Evolutionary conservation across 2,329 filamentous ascomycete species (phyloP).

Genomic region (Xylaria sp.): DNA sequence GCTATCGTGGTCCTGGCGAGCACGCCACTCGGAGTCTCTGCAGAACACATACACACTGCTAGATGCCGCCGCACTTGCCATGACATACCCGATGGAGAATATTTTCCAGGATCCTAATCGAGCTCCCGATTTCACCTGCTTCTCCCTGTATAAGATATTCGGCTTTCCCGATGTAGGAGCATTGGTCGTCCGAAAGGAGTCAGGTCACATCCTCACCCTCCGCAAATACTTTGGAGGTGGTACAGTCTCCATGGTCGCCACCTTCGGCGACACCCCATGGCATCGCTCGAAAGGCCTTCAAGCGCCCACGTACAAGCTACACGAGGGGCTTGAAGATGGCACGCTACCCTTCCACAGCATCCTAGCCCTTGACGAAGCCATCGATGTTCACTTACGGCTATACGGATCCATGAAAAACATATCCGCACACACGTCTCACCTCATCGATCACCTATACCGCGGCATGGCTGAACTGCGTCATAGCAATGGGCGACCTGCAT

Average conservation of each 20-base stretch:
- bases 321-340: constrained; percentile 74
- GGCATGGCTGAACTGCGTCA: constrained; percentile 62
- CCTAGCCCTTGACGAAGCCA: constrained; percentile 69
- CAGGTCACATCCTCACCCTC: constrained; percentile 64
- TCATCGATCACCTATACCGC: constrained; percentile 62
- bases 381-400: constrained; percentile 65
- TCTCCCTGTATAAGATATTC: constrained; percentile 75
- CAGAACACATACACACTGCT: constrained; percentile 64
- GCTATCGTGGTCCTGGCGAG: constrained; percentile 62
- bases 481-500: constrained; percentile 62
- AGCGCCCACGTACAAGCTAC: constrained; percentile 57
- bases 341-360: constrained; percentile 74
- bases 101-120: constrained; percentile 61
- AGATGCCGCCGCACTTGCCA: constrained; percentile 73
- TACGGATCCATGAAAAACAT: constrained; percentile 69
- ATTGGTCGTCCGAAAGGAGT: constrained; percentile 66
- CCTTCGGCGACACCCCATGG: constrained; percentile 61
- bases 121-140: constrained; percentile 69
- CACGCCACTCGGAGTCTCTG: constrained; percentile 50
- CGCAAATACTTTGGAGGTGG: constrained; percentile 75
- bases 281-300: constrained; percentile 63
- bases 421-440: constrained; percentile 66
- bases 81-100: constrained; percentile 66
- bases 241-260: constrained; percentile 70
- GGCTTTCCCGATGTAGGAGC: constrained; percentile 73